Percentiles rank a stretch among this genome's conserved stretches.
Conservation (phyloP, 306 rosid genomes). For the Malus domestica region ASM211411v1 NC_041805.1:6937001-6937500, state of each 20-base stretch:
- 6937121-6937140: conserved; percentile 27
- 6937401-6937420: no score
- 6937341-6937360: no score
- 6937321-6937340: no score
- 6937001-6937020: conserved; percentile 76
- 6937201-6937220: conserved; percentile 92
- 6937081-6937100: conserved; percentile 50
- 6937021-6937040: conserved; percentile 57
- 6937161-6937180: conserved; percentile 25
- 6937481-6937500: no score
- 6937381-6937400: no score
- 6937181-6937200: conserved; percentile 32
- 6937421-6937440: no score
- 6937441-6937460: no score
- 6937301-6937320: no score
- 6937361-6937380: no score
- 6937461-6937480: no score
- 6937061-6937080: conserved; percentile 43
- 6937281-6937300: no score
- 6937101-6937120: conserved; percentile 50
- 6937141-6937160: conserved; percentile 63
- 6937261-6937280: conserved; percentile 60
- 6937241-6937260: conserved; percentile 86
- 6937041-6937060: conserved; percentile 50
- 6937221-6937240: conserved; percentile 88